Evolutionary conservation across 441 rosid genomes (phyloP).

Genomic region (Eugenia klotzschiana): DNA sequence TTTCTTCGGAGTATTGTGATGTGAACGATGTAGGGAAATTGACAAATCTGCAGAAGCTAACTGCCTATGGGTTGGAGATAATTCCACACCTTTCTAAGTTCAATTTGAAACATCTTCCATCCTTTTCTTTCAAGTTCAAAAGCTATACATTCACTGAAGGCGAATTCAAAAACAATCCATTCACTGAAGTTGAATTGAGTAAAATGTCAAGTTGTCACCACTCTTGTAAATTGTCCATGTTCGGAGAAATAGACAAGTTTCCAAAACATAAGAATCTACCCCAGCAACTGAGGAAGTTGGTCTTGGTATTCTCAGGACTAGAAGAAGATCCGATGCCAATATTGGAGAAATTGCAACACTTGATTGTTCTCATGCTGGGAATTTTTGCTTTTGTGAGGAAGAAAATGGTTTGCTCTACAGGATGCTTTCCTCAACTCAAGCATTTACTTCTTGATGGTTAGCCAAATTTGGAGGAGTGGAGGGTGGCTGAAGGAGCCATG

Average conservation of each 20-base stretch:
- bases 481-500: too few species aligned
- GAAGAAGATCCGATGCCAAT: neutral
- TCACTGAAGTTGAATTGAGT: neutral
- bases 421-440: conserved; percentile 9
- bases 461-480: too few species aligned
- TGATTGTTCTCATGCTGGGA: neutral
- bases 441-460: neutral
- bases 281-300: neutral
- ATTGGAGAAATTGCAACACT: neutral
- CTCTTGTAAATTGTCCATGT: rapidly evolving
- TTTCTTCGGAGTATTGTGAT: rapidly evolving
- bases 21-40: neutral
- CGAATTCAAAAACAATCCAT: rapidly evolving
- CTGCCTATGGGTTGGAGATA: rapidly evolving
- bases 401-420: conserved; percentile 6
- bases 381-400: neutral
- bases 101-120: neutral
- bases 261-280: neutral
- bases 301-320: rapidly evolving
- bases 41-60: rapidly evolving
- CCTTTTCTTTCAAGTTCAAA: neutral
- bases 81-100: neutral
- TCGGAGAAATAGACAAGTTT: neutral
- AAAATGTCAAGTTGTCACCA: rapidly evolving
- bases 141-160: rapidly evolving